Base-by-base conservation (phyloP, 2,329 filamentous ascomycete genomes). In the Diaporthe sp. region DNA sequence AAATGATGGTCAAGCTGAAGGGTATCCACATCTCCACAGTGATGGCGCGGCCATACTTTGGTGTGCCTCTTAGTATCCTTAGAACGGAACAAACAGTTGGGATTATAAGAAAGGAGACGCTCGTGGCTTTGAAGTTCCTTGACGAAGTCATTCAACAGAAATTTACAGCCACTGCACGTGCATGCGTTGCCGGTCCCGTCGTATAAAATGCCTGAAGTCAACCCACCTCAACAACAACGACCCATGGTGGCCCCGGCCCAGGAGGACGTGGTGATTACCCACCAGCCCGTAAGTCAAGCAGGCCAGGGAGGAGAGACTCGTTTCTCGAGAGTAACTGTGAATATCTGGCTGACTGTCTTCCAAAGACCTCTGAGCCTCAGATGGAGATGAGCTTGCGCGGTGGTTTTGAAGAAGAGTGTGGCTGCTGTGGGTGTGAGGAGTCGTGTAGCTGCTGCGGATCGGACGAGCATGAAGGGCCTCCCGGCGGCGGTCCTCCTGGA, bases 131-230 rank as follows among this genome's bases (percentile, higher is more conserved):
- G 25, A 10, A 44, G 3, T 19, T 13, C 19, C 10, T 10, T 15
- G 44, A 9, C 10, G 2, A 42, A 31, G 19, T 51, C 19, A 13
- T 13, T 17, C 3, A 7, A 15, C 69, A 53, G 3, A 72, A 42
- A 12, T 17, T 31, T 12, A 62, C 34, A 17, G 39, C 42, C 6
- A 49, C 19, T 37, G 31, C 5, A 19, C 8, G 22, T 37, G 31
- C 5, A 19, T 12, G 22, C 19, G 22, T 58, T 59, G 34, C 42
- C n/a, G 34, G 34, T 31, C 39, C 28, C 13, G 4, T 39, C 8
- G n/a, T 31, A n/a, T 37, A 76, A 72, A 37, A 76, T 75, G 75
- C 73, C 69, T 37, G 73, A 73, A 75, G 55, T 73, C 73, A 59
- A 58, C 68, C 72, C 75, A 55, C 75, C 69, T 57, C 73, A 73